Evolutionary conservation across 2,329 filamentous ascomycete genomes (phyloP), one percentile per base, ranked within the genome.

Genomic region (Neofusicoccum parvum): DNA sequence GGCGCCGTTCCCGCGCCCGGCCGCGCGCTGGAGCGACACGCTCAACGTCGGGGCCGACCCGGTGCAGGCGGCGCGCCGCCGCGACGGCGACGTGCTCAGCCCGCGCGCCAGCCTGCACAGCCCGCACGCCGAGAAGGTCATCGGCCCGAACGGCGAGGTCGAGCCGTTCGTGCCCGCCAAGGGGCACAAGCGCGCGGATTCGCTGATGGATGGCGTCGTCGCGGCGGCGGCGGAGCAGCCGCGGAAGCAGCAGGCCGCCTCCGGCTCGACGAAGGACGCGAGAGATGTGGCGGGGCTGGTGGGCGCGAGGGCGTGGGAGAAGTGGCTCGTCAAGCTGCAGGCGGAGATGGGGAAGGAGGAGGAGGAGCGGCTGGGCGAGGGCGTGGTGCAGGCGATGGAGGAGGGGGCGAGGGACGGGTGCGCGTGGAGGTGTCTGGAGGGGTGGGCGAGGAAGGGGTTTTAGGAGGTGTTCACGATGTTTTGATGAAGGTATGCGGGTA

Each of bases 291-390:
- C 91, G 12, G 94, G 94, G 20, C 80, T 98, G 46, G 87, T 94
- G 0, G 95, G 92, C 4, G 89, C 90, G 32, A 95, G 93, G 89
- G 89, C 89, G 76, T 99, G 94, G 94, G 95, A 99, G 85, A 91
- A 92, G 76, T 99, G 95, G 95, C 86, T 98, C 77, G 81, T 97
- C 70, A 92, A 92, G 73, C 86, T 94, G 72, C 91, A 95, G 80
- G 86, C 90, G 80, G 94, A 97, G 82, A 95, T 92, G 74, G 90
- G 91, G 32, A 89, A 92, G 74, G 82, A 83, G 39, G 81, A 83
- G 65, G 76, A 79, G 53, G 54, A 17, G 5, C 81, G 78, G 66
- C 76, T 86, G 62, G 72, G 88, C 59, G 83, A 86, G 66, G 85
- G 85, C 32, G 81, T 88, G 17, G 82, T 84, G 20, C 81, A 82